Evolutionary conservation across 108 stramenopile genomes (phyloP).

Genomic region (Poteriospumella lacustris): DNA sequence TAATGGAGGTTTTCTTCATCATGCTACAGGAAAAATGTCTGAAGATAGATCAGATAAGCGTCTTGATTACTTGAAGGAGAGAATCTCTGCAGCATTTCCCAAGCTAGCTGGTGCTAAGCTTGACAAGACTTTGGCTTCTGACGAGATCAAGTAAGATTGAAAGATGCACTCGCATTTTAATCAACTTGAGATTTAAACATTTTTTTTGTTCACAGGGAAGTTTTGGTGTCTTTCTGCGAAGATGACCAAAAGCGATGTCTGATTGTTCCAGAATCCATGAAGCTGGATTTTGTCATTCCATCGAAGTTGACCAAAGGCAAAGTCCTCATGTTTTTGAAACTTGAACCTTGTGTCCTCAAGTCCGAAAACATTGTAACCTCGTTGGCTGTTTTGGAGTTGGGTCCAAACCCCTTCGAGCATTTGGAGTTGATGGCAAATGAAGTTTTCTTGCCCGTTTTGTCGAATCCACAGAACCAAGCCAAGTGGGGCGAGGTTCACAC

Average conservation of each 20-base stretch:
- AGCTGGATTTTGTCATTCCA: conserved; percentile 45
- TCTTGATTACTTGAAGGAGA: neutral
- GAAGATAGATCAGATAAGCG: conserved; percentile 1
- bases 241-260: conserved; percentile 38
- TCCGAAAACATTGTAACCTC: conserved; percentile 43
- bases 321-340: conserved; percentile 60
- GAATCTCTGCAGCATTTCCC: conserved; percentile 36
- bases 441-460: conserved; percentile 67
- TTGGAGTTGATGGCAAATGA: conserved; percentile 69
- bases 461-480: conserved; percentile 66
- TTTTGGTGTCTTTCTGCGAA: conserved; percentile 32
- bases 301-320: conserved; percentile 54
- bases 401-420: conserved; percentile 67
- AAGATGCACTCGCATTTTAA: neutral
- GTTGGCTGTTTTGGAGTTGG: conserved; percentile 60
- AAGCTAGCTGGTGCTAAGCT: conserved; percentile 62
- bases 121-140: conserved; percentile 66
- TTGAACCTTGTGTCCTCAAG: conserved; percentile 44
- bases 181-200: neutral
- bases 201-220: conserved; percentile 1
- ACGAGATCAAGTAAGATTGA: conserved; percentile 55
- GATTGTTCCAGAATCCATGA: conserved; percentile 34
- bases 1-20: too few relatives aligned
- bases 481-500: conserved; percentile 77
- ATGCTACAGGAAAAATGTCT: conserved; percentile 18